Percentiles rank a stretch among this genome's conserved stretches.
phyloP scores from a whole-genome alignment of 2,329 filamentous ascomycete species.

The Metarhizium sp. region DNA sequence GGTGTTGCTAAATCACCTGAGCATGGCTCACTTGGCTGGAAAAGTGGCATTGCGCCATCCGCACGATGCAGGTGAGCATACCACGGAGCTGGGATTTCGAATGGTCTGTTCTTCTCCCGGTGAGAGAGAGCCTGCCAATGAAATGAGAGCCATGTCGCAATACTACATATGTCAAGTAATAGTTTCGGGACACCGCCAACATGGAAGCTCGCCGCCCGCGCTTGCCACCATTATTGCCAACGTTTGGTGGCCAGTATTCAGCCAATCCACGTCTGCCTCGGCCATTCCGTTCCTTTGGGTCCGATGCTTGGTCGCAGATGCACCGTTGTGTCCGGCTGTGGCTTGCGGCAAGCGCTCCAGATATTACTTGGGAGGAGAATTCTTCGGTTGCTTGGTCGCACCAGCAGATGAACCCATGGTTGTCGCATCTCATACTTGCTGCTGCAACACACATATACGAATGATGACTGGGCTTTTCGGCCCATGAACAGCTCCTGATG shows the following conservation, averaged over 20 bases:
- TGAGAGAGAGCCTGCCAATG: neutral
- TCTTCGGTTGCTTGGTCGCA: neutral
- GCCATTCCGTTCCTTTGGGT: neutral
- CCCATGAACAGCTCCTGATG: neutral
- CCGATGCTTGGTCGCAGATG: neutral
- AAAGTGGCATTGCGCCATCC: neutral
- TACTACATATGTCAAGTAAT: no score
- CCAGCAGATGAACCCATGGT: neutral
- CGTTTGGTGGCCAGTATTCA: neutral
- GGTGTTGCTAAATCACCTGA: neutral
- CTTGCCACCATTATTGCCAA: neutral
- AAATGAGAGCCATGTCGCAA: neutral
- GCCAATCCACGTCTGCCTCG: neutral
- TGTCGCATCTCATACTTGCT: neutral
- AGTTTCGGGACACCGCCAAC: neutral
- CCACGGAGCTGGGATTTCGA: neutral
- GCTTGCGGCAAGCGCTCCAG: neutral
- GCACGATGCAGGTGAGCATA: neutral
- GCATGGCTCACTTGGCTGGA: neutral
- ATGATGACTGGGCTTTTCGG: neutral
- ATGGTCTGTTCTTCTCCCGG: neutral
- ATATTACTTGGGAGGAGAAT: no score
- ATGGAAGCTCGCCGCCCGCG: neutral
- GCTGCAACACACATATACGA: neutral
- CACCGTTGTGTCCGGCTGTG: neutral